Conservation (phyloP, 139 green algal genomes). For the Micractinium sp. region DNA sequence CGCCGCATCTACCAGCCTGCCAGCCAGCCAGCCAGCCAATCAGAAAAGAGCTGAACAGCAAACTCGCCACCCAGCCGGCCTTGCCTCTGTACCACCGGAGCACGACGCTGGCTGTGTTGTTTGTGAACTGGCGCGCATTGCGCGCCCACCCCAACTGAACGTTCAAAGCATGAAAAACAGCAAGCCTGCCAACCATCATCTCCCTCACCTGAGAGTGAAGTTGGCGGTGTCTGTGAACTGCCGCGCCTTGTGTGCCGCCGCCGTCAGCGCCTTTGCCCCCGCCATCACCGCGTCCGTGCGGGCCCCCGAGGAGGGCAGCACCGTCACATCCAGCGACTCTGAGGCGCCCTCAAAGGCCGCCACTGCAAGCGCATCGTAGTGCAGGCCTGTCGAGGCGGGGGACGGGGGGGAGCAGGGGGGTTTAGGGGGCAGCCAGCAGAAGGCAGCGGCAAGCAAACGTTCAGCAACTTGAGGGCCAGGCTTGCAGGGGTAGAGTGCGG, state of each 20-base stretch:
- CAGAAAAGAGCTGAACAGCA: not conserved
- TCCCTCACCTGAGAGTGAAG: conserved; percentile 81
- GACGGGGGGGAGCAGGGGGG: not conserved
- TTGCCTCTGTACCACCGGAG: not conserved
- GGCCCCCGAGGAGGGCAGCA: conserved; percentile 45
- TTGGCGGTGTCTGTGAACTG: conserved; percentile 85
- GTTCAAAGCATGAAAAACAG: not conserved
- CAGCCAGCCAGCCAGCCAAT: not conserved
- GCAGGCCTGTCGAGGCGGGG: conserved; percentile 53
- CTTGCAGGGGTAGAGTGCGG: no score
- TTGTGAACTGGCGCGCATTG: not conserved
- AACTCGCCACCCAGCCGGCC: no score
- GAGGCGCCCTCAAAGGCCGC: conserved; percentile 61
- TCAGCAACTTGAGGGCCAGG: no score
- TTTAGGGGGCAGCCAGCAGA: not conserved
- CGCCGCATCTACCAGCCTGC: not conserved
- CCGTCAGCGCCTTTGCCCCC: conserved; percentile 63
- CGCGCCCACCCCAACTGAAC: not conserved
- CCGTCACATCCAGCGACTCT: conserved; percentile 79
- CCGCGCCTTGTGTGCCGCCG: conserved; percentile 55
- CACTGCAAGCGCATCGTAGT: conserved; percentile 83
- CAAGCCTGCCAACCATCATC: not conserved
- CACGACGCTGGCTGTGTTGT: not conserved
- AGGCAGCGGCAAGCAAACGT: not conserved
- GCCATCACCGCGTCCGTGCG: conserved; percentile 39